Evolutionary conservation across 352 stramenopile species (phyloP).

Genomic region (Globisporangium uncinulatum): DNA sequence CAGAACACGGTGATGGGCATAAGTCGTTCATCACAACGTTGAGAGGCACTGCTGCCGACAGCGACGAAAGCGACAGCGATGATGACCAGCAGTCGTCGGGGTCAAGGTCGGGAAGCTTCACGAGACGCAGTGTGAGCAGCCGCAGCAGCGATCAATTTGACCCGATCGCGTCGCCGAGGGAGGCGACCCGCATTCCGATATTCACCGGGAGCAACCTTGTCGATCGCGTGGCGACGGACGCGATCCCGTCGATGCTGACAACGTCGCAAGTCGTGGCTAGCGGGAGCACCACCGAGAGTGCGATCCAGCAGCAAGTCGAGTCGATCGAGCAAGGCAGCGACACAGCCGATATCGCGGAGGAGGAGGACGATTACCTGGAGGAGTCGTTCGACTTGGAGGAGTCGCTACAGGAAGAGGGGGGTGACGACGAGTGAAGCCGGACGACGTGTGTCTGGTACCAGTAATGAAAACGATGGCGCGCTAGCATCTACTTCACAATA

Average conservation of each 20-base stretch:
- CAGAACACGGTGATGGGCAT: background rate
- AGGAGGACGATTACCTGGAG: conserved; percentile 49
- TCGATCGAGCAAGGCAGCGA: conserved; percentile 2
- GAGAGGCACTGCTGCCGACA: conserved; percentile 13
- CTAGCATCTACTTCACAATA: background rate
- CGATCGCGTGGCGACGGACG: conserved; percentile 11
- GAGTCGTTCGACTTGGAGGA: conserved; percentile 76
- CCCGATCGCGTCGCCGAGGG: conserved; percentile 4
- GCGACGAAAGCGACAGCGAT: conserved; percentile 5
- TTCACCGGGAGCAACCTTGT: conserved; percentile 16
- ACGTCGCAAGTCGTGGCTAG: background rate
- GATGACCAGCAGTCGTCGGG: background rate
- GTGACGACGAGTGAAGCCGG: conserved; percentile 22
- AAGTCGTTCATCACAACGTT: background rate
- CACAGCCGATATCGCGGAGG: conserved; percentile 22
- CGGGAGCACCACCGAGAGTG: background rate
- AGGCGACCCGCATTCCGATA: conserved; percentile 17
- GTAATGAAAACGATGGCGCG: background rate
- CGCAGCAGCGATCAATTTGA: background rate
- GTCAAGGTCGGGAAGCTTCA: background rate
- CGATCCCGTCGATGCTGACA: conserved; percentile 15
- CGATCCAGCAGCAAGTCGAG: conserved; percentile 4
- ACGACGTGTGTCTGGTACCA: background rate
- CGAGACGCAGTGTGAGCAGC: background rate
- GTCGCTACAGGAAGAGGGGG: conserved; percentile 38